phyloP scores from a whole-genome alignment of 768 basidiomycete species.

The Lactifluus subvellereus region DNA sequence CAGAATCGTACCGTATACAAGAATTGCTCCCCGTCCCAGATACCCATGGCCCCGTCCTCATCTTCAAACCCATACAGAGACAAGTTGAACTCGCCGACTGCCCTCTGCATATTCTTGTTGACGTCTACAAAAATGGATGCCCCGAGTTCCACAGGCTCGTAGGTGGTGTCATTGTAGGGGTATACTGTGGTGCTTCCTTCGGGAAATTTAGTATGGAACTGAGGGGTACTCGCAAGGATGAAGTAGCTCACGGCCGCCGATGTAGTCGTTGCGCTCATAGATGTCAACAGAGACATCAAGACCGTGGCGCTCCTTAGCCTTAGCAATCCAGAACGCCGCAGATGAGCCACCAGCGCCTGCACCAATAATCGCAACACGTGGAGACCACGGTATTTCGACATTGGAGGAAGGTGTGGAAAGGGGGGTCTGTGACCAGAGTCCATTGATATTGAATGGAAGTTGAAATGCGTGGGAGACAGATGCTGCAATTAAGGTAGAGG shows the following conservation, averaged over 20 bases:
- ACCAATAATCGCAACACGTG: slow-evolving; percentile 76
- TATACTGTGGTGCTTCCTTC: slow-evolving; percentile 73
- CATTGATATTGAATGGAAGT: slow-evolving; percentile 45
- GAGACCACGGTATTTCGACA: not conserved
- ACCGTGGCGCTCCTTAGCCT: slow-evolving; percentile 64
- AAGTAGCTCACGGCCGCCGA: slow-evolving; percentile 74
- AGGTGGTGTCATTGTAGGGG: slow-evolving; percentile 55
- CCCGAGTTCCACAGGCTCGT: slow-evolving; percentile 72
- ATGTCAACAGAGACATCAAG: slow-evolving; percentile 75
- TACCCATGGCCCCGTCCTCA: slow-evolving; percentile 49
- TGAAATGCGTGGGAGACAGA: slow-evolving; percentile 33
- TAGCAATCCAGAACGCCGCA: slow-evolving; percentile 79
- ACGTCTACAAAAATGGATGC: slow-evolving; percentile 80
- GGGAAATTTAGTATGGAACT: slow-evolving; percentile 1
- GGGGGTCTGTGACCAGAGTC: not conserved
- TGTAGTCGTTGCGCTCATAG: slow-evolving; percentile 67
- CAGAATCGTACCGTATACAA: slow-evolving; percentile 49
- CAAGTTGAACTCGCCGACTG: slow-evolving; percentile 75
- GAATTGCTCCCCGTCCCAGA: slow-evolving; percentile 82
- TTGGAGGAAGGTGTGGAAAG: not conserved
- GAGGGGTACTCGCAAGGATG: not conserved
- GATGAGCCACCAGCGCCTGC: slow-evolving; percentile 86
- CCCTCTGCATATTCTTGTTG: slow-evolving; percentile 70
- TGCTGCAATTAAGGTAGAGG: slow-evolving; percentile 26
- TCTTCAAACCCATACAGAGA: slow-evolving; percentile 42